Base-by-base conservation (phyloP, 2,329 filamentous ascomycete genomes). In the Hypoxylon sp. region DNA sequence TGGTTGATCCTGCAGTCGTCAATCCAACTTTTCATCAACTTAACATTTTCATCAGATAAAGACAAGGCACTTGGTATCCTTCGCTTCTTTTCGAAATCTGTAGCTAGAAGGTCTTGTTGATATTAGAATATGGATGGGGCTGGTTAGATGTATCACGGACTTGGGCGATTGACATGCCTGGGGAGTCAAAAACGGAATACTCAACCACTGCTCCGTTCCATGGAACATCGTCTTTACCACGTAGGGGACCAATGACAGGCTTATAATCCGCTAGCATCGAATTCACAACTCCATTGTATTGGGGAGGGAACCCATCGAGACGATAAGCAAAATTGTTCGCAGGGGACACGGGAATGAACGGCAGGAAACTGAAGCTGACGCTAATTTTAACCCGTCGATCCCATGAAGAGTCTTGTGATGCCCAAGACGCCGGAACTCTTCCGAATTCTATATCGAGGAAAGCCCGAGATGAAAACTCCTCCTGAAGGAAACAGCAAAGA, bases 151-250 rank as follows among this genome's bases (percentile, higher is more conserved):
- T 32, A 11, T 32, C n/a, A 9, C 3, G 15, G 16, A 12, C 9
- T 30, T 41, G 26, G 25, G 11, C n/a, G 9, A 25, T 30, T 12
- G 8, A 42, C 51, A 16, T 41, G 50, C 51, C 55, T 51, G 47
- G 30, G 7, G 51, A 55, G 48, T 58, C 55, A 19, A 58, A 58
- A 9, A 55, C 26, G 8, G 41, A 11, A n/a, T 55, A 46, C 13
- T 58, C 55, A 19, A 52, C 12, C 2, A 5, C 21, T 4, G 43
- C 43, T 27, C 29, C 37, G 6, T 16, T n/a, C 55, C 51, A 58
- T 12, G 23, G 9, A 13, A 6, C n/a, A 4, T 35, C 47, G 13
- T 52, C 36, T 13, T 35, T 30, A 7, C 40, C 16, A 15, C 16
- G 25, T 19, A 55, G 9, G 4, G 34, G n/a, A 27, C 44, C 44